phyloP scores from a whole-genome alignment of 2,329 filamentous ascomycete species.

The Fragosphaeria purpurea region DNA sequence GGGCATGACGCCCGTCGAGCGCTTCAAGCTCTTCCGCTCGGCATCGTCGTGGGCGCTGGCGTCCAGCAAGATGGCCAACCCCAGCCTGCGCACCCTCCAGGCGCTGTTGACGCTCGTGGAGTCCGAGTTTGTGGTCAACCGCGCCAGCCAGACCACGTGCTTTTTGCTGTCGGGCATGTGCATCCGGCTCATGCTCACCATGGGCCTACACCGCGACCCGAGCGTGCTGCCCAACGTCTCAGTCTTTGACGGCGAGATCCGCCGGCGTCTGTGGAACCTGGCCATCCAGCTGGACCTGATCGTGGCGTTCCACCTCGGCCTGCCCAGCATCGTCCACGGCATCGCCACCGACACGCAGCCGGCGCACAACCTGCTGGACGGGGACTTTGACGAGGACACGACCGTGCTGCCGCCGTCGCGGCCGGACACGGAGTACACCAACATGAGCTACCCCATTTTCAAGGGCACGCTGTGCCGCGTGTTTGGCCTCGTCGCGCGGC shows the following conservation, averaged over 20 bases:
- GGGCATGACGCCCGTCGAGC: conserved; percentile 29
- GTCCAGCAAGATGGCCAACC: conserved; percentile 39
- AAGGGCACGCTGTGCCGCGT: conserved; percentile 38
- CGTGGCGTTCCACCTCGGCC: conserved; percentile 56
- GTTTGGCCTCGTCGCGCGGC: conserved; percentile 39
- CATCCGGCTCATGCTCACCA: conserved; percentile 46
- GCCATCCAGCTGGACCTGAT: conserved; percentile 51
- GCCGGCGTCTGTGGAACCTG: conserved; percentile 43
- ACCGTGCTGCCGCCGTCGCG: conserved; percentile 45
- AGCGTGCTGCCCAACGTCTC: conserved; percentile 39
- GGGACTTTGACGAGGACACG: conserved; percentile 51
- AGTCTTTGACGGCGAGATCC: conserved; percentile 44
- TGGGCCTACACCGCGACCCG: conserved; percentile 49
- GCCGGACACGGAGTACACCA: conserved; percentile 49
- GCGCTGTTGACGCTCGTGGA: conserved; percentile 44
- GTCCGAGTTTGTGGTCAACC: conserved; percentile 41
- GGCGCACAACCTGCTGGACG: conserved; percentile 54
- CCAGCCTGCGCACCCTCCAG: conserved; percentile 37
- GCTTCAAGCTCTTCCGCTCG: conserved; percentile 37
- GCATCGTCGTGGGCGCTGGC: conserved; percentile 43
- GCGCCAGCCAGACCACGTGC: conserved; percentile 41
- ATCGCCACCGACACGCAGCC: conserved; percentile 53
- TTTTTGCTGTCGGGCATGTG: conserved; percentile 41
- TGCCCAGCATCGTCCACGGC: conserved; percentile 55
- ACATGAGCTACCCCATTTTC: conserved; percentile 43